Evolutionary conservation across 139 green algal genomes (phyloP).

Genomic region (Chlorella sp.): DNA sequence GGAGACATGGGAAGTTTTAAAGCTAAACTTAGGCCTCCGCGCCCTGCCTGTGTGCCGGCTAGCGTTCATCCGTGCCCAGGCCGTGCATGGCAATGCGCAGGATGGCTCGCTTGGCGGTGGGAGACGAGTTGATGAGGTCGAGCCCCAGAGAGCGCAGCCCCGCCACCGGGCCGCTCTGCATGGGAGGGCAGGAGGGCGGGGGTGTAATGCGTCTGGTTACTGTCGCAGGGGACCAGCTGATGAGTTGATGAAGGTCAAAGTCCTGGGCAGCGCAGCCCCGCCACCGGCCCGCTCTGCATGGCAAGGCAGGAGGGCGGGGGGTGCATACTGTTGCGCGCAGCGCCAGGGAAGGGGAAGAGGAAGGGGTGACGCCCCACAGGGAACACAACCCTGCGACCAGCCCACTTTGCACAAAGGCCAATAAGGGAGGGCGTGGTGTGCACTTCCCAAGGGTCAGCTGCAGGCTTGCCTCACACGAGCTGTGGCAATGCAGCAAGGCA

Average conservation of each 20-base stretch:
- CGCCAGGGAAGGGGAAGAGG: no score
- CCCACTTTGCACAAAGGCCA: no score
- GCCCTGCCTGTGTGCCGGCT: background rate
- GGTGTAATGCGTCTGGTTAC: background rate
- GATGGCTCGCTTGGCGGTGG: background rate
- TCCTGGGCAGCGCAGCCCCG: background rate
- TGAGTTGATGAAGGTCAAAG: background rate
- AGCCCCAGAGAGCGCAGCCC: background rate
- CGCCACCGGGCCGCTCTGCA: background rate
- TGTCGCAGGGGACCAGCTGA: background rate
- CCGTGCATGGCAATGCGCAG: slow-evolving; percentile 22
- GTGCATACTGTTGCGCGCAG: no score
- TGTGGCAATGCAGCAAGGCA: no score
- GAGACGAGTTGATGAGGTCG: background rate
- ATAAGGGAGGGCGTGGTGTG: no score
- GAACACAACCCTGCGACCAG: no score
- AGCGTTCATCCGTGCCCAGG: background rate
- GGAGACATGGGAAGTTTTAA: background rate
- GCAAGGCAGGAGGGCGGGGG: no score
- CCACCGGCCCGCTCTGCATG: no score
- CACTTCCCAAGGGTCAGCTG: no score
- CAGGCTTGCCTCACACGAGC: no score
- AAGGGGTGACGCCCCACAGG: no score
- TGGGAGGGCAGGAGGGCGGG: background rate
- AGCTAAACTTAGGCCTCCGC: background rate